Percentiles rank a stretch among this genome's conserved stretches.
Conservation (phyloP, 2,329 filamentous ascomycete genomes). For the Epicoccum sorghinum region DNA sequence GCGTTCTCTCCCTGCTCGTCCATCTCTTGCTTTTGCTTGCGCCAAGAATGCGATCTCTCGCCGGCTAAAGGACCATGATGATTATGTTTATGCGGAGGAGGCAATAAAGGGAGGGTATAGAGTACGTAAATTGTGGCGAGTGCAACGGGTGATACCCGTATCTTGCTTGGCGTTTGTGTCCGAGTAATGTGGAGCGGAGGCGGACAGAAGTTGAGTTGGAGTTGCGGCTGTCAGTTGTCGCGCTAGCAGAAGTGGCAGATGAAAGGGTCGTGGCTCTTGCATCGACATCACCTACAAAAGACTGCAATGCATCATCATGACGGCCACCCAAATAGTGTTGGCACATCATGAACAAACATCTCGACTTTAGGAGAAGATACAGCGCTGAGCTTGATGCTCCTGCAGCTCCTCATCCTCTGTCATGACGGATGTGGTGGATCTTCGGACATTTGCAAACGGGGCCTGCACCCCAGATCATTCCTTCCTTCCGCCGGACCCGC, state of each 20-base stretch:
- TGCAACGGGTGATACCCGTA: background rate
- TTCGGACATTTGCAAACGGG: constrained; percentile 3
- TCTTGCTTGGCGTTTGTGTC: background rate
- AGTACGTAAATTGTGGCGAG: background rate
- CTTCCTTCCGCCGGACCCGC: constrained; percentile 15
- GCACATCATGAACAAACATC: background rate
- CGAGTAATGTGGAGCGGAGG: constrained; percentile 14
- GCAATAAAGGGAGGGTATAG: background rate
- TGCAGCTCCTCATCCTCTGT: background rate
- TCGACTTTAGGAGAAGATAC: background rate
- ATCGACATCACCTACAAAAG: constrained; percentile 6
- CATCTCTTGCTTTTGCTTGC: constrained; percentile 14
- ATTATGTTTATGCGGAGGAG: background rate
- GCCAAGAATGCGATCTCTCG: constrained; percentile 3
- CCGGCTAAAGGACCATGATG: constrained; percentile 6
- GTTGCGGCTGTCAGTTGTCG: constrained; percentile 10
- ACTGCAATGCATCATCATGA: background rate
- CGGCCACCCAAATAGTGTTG: background rate
- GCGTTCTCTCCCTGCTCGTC: constrained; percentile 17
- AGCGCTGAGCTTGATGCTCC: background rate
- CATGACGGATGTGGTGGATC: background rate
- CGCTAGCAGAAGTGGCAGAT: constrained; percentile 12
- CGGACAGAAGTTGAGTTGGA: constrained; percentile 11
- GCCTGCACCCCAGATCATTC: constrained; percentile 14
- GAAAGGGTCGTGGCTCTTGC: constrained; percentile 13